Evolutionary conservation across 257 asterid species (phyloP), one percentile per base, ranked within the genome.

Genomic region (Salvia rosmarinus): DNA sequence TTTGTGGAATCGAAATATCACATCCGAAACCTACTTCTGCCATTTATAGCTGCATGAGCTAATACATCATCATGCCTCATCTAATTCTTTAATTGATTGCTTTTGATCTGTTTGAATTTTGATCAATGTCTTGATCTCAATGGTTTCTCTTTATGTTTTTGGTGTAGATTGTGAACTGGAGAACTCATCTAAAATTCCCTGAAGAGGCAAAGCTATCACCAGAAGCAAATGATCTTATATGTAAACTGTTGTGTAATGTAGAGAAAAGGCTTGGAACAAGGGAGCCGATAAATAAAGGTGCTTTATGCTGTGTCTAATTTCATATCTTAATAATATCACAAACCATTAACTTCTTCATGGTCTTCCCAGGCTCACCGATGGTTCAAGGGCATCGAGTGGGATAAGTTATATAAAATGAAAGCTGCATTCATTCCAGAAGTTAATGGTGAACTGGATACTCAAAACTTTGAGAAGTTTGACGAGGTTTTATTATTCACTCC

Each of bases 341-440:
- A 59, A 51, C 35, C 51, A 64, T 39, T 11, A 62, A 69, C 47
- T 51, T 57, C 60, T 77, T 47, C 71, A 46, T 77, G 68, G 21
- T 74, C 52, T 75, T 75, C 71, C 69, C 85, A 93, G 97, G 92
- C 92, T 76, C 97, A 94, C 80, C 90, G 90, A n/a, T 94, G 96
- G 96, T 94, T 94, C 85, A 83, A 76, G 80, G 95, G 96, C 44
- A 68, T 82, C 58, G 95, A 86, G 71, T 93, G 98, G 97, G 86
- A 89, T 59, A 90, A 78, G 72, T 78, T 94, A 79, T 94, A 94
- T 78, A 90, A 90, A 73, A 87, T 91, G 87, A 86, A 85, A 81
- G 98, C 97, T 68, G 97, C 97, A 64, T 93, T 90, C 81, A 87
- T 86, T 78, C 97, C 98, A 9, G 96, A 87, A 86, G 97, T 91